phyloP scores from a whole-genome alignment of 2,329 filamentous ascomycete species.

The Exophiala sideris region DNA sequence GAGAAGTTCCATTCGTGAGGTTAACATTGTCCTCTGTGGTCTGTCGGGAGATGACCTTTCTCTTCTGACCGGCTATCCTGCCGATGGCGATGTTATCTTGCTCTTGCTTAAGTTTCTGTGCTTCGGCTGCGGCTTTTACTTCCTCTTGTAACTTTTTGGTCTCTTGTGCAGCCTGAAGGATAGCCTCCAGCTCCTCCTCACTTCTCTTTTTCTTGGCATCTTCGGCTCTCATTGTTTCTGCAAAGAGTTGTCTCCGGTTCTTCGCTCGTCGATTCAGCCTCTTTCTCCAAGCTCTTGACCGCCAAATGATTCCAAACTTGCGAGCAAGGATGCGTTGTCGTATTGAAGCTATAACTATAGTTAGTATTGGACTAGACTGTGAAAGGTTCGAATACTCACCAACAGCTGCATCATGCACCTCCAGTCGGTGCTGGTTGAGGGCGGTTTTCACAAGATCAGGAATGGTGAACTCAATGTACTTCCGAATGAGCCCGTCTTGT shows the following conservation, averaged over 20 bases:
- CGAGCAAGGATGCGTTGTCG: slow-evolving; percentile 32
- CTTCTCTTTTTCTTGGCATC: slow-evolving; percentile 22
- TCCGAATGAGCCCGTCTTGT: slow-evolving; percentile 20
- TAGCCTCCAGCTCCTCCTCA: slow-evolving; percentile 25
- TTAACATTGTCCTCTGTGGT: slow-evolving; percentile 80
- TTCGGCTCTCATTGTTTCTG: slow-evolving; percentile 24
- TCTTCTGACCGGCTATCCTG: slow-evolving; percentile 26
- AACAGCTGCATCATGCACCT: slow-evolving; percentile 16
- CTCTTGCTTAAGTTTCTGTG: slow-evolving; percentile 1
- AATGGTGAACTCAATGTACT: slow-evolving; percentile 23
- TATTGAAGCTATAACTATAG: slow-evolving; percentile 28
- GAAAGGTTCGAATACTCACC: slow-evolving; percentile 12
- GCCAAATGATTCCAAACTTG: slow-evolving; percentile 39
- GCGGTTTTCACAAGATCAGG: slow-evolving; percentile 17
- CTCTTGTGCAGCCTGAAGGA: slow-evolving; percentile 23
- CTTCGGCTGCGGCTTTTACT: slow-evolving; percentile 13
- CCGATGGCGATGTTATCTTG: slow-evolving; percentile 1
- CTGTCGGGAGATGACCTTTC: slow-evolving; percentile 58
- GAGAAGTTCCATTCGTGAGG: neutral
- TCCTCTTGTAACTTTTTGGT: slow-evolving; percentile 22
- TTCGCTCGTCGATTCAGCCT: slow-evolving; percentile 35
- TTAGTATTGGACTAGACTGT: neutral
- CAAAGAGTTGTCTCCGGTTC: slow-evolving; percentile 35
- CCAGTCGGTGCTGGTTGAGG: slow-evolving; percentile 17
- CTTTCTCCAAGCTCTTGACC: slow-evolving; percentile 35